These are phyloP conservation scores for Apiosordaria backusii DNA, from an alignment of 495 filamentous ascomycete genomes.

Conservation along the genomic window DNA sequence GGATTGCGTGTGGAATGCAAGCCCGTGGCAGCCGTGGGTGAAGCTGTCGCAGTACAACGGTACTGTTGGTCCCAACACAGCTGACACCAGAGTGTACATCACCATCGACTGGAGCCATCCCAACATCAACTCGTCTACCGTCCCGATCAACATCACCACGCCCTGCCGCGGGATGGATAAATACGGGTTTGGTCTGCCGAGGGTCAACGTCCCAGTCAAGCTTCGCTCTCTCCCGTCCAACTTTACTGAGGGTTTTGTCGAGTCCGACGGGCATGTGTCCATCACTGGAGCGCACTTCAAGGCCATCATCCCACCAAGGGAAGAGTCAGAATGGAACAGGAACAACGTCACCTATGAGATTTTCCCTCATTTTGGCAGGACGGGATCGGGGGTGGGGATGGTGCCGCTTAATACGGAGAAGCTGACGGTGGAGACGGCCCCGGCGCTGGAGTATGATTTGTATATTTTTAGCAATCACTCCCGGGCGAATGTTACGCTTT, in stretches of 20 bases:
- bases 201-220: slow-evolving; percentile 57
- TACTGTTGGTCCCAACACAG: slow-evolving; percentile 46
- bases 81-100: slow-evolving; percentile 56
- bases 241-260: slow-evolving; percentile 63
- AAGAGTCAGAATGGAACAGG: slow-evolving; percentile 31
- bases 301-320: slow-evolving; percentile 35
- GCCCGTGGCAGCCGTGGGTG: slow-evolving; percentile 53
- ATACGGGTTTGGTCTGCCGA: slow-evolving; percentile 47
- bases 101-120: slow-evolving; percentile 57
- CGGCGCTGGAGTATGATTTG: slow-evolving; percentile 61
- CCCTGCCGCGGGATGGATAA: slow-evolving; percentile 52
- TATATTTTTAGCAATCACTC: slow-evolving; percentile 57
- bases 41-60: slow-evolving; percentile 54
- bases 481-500: slow-evolving; percentile 57
- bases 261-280: slow-evolving; percentile 57
- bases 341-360: slow-evolving; percentile 49
- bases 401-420: slow-evolving; percentile 49
- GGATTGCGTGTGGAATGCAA: slow-evolving; percentile 55
- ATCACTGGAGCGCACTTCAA: slow-evolving; percentile 59
- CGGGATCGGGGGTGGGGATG: slow-evolving; percentile 56
- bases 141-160: slow-evolving; percentile 54
- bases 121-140: slow-evolving; percentile 44
- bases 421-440: slow-evolving; percentile 45
- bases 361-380: slow-evolving; percentile 55
- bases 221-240: slow-evolving; percentile 48